Evolutionary conservation across 495 filamentous ascomycete species (phyloP), one percentile per base, ranked within the genome.

Genomic region (Letharia columbiana): DNA sequence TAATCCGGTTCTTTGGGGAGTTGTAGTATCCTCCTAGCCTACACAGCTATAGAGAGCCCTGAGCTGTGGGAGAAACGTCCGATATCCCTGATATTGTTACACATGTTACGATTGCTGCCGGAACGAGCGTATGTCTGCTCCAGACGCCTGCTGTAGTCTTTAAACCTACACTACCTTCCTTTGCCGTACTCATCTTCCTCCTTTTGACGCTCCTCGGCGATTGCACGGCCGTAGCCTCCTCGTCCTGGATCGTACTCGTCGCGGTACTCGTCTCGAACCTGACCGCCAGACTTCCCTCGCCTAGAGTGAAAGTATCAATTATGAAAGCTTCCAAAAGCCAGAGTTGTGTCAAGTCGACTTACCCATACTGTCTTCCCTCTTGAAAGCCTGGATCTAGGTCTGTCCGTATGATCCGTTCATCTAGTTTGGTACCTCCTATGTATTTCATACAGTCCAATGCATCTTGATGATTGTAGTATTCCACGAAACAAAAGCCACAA

Each of bases 401-500:
- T n/a, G 94, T 95, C 49, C 94, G 83, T 70, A 98, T 96, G 69
- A 98, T 89, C 67, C 94, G 86, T 78, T 98, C 94, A 76, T 98
- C 94, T 42, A 98, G 81, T 79, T 98, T 98, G n/a, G 94, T 98
- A 45, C 94, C 94, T 44, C 95, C 95, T 70, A 98, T 87, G 72
- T 98, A 98, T 76, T 98, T 98, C 88, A 98, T 87, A 74, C 92
- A 96, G 72, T 98, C 94, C 42, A 98, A 79, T 9, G 94, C 94
- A 76, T 98, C 94, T 70, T 93, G 88, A 72, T 98, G 92, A 18
- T 86, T 98, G 78, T 98, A 98, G 77, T 98, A 98, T 76, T 98
- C 94, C 71, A 98, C 94, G 73, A 98, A 98, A 79, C 94, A 98
- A 79, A 98, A 98, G 15, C 94, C 94, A 77, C 94, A 98, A 7